These are phyloP conservation scores for Fusarium sororula DNA, from an alignment of 2,329 filamentous ascomycete species.

Conservation along the genomic window DNA sequence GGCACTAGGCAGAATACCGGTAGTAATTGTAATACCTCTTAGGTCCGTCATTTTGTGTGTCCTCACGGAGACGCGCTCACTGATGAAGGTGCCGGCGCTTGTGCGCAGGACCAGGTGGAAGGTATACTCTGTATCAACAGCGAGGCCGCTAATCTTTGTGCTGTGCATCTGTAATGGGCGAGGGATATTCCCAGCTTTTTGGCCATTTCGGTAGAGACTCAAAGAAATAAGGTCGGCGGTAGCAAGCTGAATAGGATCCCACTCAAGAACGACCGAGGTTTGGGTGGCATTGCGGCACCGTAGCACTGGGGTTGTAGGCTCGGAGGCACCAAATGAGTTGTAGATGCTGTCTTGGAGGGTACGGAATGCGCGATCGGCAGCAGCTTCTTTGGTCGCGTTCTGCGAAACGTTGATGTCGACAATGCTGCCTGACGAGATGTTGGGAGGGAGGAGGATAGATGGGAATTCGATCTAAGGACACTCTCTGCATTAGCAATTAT, in stretches of 20 bases:
- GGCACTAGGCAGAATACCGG: slow-evolving; percentile 81
- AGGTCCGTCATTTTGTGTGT: slow-evolving; percentile 99
- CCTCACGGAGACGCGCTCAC: slow-evolving; percentile 83
- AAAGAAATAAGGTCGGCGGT: slow-evolving; percentile 91
- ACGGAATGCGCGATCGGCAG: slow-evolving; percentile 79
- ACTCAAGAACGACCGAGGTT: slow-evolving; percentile 97
- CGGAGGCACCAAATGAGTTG: slow-evolving; percentile 81
- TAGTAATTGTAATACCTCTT: slow-evolving; percentile 92
- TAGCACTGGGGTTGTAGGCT: slow-evolving; percentile 79
- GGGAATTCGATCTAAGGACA: slow-evolving; percentile 89
- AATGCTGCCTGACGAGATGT: slow-evolving; percentile 95
- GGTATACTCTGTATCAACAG: slow-evolving; percentile 95
- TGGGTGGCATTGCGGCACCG: slow-evolving; percentile 97
- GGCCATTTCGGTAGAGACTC: slow-evolving; percentile 92
- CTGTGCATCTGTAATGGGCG: slow-evolving; percentile 86
- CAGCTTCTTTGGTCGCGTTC: slow-evolving; percentile 80
- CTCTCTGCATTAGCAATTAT: slow-evolving; percentile 32
- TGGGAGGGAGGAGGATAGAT: slow-evolving; percentile 92
- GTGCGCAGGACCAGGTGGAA: slow-evolving; percentile 95
- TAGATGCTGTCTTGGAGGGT: slow-evolving; percentile 90
- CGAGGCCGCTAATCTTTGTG: slow-evolving; percentile 95
- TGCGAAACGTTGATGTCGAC: slow-evolving; percentile 96
- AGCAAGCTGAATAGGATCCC: slow-evolving; percentile 93
- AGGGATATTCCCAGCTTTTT: slow-evolving; percentile 95
- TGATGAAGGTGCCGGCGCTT: slow-evolving; percentile 85